Percentiles rank a stretch among this genome's conserved stretches.
Conservation (phyloP, 169 alveolate species). For the Miamiensis avidus region DNA sequence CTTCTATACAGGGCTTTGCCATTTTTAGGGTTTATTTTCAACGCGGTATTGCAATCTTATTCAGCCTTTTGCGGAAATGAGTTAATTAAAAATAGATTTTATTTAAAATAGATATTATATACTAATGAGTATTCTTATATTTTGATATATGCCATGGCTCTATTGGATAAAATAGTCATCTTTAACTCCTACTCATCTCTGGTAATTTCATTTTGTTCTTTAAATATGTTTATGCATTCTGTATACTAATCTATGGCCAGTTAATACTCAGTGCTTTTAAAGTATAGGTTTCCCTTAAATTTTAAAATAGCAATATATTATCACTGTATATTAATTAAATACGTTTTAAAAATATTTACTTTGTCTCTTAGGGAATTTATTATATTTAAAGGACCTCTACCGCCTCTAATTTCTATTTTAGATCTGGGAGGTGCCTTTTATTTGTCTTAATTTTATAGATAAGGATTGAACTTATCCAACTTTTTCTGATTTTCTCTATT, state of each 20-base stretch:
- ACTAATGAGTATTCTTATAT: not conserved
- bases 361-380: not conserved
- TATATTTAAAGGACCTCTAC: not conserved
- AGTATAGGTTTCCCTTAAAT: not conserved
- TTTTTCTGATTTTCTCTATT: not conserved
- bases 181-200: not conserved
- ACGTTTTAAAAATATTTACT: not conserved
- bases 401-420: not conserved
- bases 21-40: not conserved
- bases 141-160: not conserved
- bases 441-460: not conserved
- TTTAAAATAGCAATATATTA: no score
- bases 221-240: not conserved
- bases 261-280: not conserved
- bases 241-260: not conserved
- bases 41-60: not conserved
- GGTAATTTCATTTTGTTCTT: not conserved
- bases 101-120: no score
- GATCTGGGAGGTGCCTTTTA: not conserved
- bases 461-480: not conserved
- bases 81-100: no score
- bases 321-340: no score
- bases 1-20: not conserved
- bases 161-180: not conserved
- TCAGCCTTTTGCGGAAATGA: not conserved